These are phyloP conservation scores for Bocquillonia castaneifolia DNA, from an alignment of 441 rosid genomes.

Conservation along the genomic window DNA sequence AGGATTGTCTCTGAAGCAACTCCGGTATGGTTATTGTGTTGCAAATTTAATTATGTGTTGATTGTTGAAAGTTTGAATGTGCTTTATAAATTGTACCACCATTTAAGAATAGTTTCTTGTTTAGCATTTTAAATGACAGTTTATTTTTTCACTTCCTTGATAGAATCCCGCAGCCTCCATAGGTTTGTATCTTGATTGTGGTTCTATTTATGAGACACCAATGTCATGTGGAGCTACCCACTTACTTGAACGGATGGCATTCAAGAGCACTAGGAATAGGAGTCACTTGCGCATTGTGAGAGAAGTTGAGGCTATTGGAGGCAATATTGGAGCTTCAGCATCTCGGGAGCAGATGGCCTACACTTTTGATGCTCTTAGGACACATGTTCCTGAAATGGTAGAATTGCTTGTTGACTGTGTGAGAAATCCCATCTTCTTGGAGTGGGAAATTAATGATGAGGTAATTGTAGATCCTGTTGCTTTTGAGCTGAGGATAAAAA, in stretches of 20 bases:
- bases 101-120: neutral
- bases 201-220: constrained; percentile 83
- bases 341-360: constrained; percentile 88
- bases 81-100: neutral
- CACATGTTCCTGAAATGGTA: constrained; percentile 80
- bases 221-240: constrained; percentile 71
- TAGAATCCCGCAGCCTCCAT: constrained; percentile 77
- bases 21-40: constrained; percentile 28
- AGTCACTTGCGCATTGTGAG: constrained; percentile 73
- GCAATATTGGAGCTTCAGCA: constrained; percentile 70
- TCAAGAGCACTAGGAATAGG: constrained; percentile 73
- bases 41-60: neutral
- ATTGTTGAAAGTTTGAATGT: neutral
- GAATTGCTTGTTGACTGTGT: constrained; percentile 82
- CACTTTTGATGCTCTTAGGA: constrained; percentile 84
- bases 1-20: constrained; percentile 70
- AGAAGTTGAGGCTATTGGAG: constrained; percentile 93
- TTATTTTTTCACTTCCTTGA: constrained; percentile 23
- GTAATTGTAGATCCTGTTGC: constrained; percentile 30
- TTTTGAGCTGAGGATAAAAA: neutral
- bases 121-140: constrained; percentile 9
- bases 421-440: constrained; percentile 83
- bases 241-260: constrained; percentile 88
- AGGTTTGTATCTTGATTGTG: constrained; percentile 73
- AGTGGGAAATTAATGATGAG: constrained; percentile 93